phyloP scores from a whole-genome alignment of 371 early-diverging fungal species.

The Basidiobolus meristosporus region DNA sequence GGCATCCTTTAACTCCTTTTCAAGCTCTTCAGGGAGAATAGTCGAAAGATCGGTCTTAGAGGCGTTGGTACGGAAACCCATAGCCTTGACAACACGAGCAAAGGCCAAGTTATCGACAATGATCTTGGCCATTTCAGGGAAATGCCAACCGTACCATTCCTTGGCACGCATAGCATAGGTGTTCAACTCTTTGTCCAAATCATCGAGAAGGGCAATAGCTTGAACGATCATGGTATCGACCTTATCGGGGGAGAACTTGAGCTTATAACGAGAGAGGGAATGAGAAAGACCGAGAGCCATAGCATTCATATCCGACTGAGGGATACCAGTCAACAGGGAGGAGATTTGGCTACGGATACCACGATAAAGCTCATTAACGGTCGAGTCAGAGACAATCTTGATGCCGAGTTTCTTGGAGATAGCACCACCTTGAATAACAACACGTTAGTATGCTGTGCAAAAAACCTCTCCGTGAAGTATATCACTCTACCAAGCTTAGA shows the following conservation, averaged over 20 bases:
- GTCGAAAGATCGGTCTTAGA: conserved; percentile 64
- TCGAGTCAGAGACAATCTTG: conserved; percentile 68
- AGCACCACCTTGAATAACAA: conserved; percentile 24
- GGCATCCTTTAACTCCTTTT: conserved; percentile 37
- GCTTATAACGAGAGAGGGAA: conserved; percentile 92
- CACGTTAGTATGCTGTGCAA: neutral
- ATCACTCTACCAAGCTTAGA: conserved; percentile 66
- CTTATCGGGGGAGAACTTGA: conserved; percentile 95
- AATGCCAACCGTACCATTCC: conserved; percentile 99
- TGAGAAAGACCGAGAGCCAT: conserved; percentile 77
- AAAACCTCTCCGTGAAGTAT: neutral
- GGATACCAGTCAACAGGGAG: conserved; percentile 42
- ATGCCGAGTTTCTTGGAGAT: conserved; percentile 87
- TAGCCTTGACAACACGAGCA: conserved; percentile 68
- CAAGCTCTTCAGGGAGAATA: conserved; percentile 54
- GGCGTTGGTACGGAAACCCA: conserved; percentile 78
- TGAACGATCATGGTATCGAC: conserved; percentile 93
- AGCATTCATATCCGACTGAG: conserved; percentile 59
- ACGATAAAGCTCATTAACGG: conserved; percentile 77
- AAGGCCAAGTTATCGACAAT: conserved; percentile 80
- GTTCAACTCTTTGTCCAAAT: conserved; percentile 91
- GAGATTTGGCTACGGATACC: conserved; percentile 79
- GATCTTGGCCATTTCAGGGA: conserved; percentile 94
- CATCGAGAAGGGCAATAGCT: conserved; percentile 81
- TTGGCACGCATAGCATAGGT: conserved; percentile 90